Evolutionary conservation across 2,329 filamentous ascomycete genomes (phyloP).

Genomic region (Huntiella moniliformis): DNA sequence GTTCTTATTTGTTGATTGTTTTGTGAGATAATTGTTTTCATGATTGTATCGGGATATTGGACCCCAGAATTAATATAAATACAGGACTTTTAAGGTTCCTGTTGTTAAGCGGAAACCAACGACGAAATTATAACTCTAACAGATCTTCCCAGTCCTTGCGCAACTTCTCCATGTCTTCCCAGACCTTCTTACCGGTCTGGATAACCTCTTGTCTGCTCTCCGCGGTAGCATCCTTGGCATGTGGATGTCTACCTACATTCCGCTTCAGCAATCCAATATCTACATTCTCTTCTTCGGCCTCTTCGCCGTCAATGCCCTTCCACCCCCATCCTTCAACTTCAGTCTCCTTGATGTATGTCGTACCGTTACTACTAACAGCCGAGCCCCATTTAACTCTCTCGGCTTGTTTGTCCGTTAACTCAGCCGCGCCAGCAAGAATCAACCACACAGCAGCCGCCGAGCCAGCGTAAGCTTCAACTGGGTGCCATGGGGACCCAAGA

Average conservation of each 20-base stretch:
- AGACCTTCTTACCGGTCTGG: constrained; percentile 38
- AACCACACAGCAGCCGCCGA: constrained; percentile 64
- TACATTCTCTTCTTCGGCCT: constrained; percentile 23
- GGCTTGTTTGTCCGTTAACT: constrained; percentile 36
- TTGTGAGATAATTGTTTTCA: background rate
- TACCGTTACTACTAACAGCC: constrained; percentile 38
- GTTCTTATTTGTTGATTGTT: background rate
- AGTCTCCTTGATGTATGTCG: constrained; percentile 49
- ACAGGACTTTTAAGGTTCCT: background rate
- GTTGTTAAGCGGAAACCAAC: constrained; percentile 1
- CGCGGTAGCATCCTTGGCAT: constrained; percentile 37
- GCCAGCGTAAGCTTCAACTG: constrained; percentile 54
- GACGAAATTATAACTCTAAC: constrained; percentile 3
- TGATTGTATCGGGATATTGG: too few relatives aligned
- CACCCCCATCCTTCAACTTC: constrained; percentile 80
- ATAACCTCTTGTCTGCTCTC: constrained; percentile 45
- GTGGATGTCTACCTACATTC: constrained; percentile 39
- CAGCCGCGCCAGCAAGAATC: constrained; percentile 45
- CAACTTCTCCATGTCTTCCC: constrained; percentile 55
- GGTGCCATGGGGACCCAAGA: constrained; percentile 79
- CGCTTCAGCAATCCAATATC: constrained; percentile 29
- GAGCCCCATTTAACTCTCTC: constrained; percentile 68
- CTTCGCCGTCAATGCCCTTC: constrained; percentile 18
- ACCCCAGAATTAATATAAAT: background rate
- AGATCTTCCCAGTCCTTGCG: constrained; percentile 45